phyloP scores from a whole-genome alignment of 768 basidiomycete genomes.

The Rhodotorula diobovata region DNA sequence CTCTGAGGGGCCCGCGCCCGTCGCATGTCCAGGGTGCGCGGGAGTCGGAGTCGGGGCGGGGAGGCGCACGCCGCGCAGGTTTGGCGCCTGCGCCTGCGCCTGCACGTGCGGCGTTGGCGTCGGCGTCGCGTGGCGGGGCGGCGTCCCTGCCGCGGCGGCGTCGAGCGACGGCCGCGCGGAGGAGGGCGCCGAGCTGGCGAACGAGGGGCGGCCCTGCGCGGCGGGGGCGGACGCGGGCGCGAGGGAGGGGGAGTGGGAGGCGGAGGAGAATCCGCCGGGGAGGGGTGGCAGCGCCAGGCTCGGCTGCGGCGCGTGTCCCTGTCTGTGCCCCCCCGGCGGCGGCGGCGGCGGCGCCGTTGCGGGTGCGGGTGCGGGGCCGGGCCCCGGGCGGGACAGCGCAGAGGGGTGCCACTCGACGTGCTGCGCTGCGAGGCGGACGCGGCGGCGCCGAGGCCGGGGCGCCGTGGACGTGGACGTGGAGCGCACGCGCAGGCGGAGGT shows the following conservation, averaged over 20 bases:
- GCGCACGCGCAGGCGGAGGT: neutral
- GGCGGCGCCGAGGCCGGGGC: neutral
- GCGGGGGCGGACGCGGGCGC: too few species aligned
- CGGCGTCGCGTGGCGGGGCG: too few species aligned
- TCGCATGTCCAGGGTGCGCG: neutral
- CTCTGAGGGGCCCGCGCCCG: neutral
- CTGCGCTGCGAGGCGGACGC: conserved; percentile 1
- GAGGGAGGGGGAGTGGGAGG: too few species aligned
- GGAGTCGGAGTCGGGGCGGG: neutral
- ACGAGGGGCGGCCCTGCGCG: too few species aligned
- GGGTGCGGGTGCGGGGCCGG: too few species aligned
- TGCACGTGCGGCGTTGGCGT: neutral
- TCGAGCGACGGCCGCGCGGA: neutral
- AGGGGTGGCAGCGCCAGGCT: too few species aligned
- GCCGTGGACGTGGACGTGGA: rapidly evolving
- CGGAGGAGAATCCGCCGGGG: too few species aligned
- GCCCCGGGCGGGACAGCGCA: neutral
- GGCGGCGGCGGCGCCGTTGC: too few species aligned
- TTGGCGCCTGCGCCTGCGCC: neutral
- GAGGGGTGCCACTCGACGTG: neutral
- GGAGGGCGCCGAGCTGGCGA: too few species aligned
- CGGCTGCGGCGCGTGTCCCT: too few species aligned
- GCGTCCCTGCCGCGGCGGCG: neutral
- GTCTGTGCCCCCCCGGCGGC: too few species aligned
- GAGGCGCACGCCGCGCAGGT: neutral